Base-by-base conservation (phyloP, 176 grass and related monocot genomes). In the Ampelocalamus luodianensis region DNA sequence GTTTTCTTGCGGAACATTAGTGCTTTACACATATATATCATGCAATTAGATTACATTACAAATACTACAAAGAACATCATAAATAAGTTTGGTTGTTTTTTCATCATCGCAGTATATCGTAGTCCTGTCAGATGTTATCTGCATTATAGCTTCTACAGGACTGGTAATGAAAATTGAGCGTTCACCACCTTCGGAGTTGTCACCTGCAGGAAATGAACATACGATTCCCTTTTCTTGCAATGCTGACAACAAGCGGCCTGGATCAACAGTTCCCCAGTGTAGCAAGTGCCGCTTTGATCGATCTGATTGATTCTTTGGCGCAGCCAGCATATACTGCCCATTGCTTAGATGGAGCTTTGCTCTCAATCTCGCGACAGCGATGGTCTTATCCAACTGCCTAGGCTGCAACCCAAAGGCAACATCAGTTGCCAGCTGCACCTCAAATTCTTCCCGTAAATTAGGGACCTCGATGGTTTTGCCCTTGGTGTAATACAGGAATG, bases 351-450 rank as follows among this genome's bases (percentile, higher is more conserved):
- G 77, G 53, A 95, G 76, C 40, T 87, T 92, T 38, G 91, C 71
- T 34, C 89, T 90, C 74, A 98, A 77, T 82, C 93, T 95, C 5
- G 96, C 91, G 23, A 92, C 79, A 32, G 93, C 93, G 5, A 82
- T 83, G 45, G 86, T 87, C 29, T 85, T 71, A 2, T 92, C 83
- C 60, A 95, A 76, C 68, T 86, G 80, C 78, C 44, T 93, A 70
- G 96, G 96, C 73, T 82, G 71, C 61, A 98, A 77, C 63, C 91
- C 77, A 20, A 78, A 48, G 72, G 88, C 88, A 24, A 90, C 78
- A 29, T 87, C 74, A 49, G 59, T 59, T 83, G 85, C 85, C 45
- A 98, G 74, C 27, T 44, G 62, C 18, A 86, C 90, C 56, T 93
- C 90, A 32, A 90, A 83, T 51, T 85, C 87, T 79, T 93, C 69